Percentiles rank a stretch among this genome's conserved stretches.
These are phyloP conservation scores for Torulaspora maleeae DNA, from an alignment of 805 yeast genomes.

Conservation along the genomic window DNA sequence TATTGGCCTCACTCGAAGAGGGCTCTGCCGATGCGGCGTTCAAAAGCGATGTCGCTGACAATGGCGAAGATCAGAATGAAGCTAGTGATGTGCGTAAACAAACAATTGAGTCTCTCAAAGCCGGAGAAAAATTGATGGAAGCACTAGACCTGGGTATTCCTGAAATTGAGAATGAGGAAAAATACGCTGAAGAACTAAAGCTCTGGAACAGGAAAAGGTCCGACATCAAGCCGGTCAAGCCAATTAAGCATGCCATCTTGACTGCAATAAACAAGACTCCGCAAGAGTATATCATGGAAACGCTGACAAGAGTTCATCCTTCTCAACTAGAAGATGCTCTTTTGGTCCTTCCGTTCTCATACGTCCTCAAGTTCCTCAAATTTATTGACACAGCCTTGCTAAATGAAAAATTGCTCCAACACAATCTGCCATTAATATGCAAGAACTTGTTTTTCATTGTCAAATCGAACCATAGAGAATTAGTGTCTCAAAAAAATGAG, in stretches of 20 bases:
- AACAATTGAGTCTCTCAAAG: constrained; percentile 85
- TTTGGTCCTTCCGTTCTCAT: constrained; percentile 84
- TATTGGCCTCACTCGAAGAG: constrained; percentile 67
- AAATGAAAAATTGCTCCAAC: constrained; percentile 42
- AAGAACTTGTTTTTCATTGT: constrained; percentile 72
- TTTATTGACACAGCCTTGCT: constrained; percentile 75
- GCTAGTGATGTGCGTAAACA: constrained; percentile 69
- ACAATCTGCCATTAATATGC: constrained; percentile 60
- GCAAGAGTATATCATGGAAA: constrained; percentile 71
- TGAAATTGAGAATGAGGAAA: constrained; percentile 56
- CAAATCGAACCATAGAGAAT: constrained; percentile 69
- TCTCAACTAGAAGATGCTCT: constrained; percentile 91
- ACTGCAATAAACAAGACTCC: constrained; percentile 68
- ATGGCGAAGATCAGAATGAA: constrained; percentile 47
- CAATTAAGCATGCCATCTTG: constrained; percentile 66
- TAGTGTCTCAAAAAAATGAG: constrained; percentile 64
- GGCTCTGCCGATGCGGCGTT: constrained; percentile 43
- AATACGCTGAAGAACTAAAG: constrained; percentile 43
- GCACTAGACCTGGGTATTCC: constrained; percentile 78
- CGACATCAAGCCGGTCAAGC: constrained; percentile 50
- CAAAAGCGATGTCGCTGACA: constrained; percentile 37
- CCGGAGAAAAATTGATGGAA: constrained; percentile 89
- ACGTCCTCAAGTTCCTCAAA: constrained; percentile 61
- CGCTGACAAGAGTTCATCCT: constrained; percentile 64
- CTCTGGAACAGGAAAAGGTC: constrained; percentile 41